Base-by-base conservation (phyloP, 192 early-diverging fungal species). In the Spinellus fusiger region DNA sequence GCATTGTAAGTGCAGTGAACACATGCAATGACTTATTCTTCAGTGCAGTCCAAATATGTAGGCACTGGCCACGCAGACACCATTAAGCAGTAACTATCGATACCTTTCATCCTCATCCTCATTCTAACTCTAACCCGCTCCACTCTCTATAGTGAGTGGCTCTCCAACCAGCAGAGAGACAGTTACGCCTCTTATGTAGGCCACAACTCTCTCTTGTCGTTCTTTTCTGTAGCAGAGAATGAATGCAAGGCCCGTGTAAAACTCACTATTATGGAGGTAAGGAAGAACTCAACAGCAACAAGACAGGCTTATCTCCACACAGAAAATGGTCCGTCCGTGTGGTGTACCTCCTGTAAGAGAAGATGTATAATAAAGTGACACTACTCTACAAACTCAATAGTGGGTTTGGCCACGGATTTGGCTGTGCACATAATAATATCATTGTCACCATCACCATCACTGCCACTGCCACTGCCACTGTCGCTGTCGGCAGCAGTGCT, bases 31-130 rank as follows among this genome's bases (percentile, higher is more conserved):
- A 12, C 31, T 12, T 26, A 16, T 44, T 46, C 10, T 53, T 49
- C 56, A 87, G 85, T 91, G 33, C 90, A 92, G 76, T 89, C 87
- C 25, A 91, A 90, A 74, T 87, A 91, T 60, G 86, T 91, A 22
- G 93, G 93, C 54, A 95, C 91, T 18, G 93, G 93, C 56, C 89
- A 95, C 63, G 90, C 93, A 20, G 93, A 95, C 59, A 95, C 93
- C 35, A 89, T 83, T 53, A 91, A 91, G 79, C 86, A 81, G 92
- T 92, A 85, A 80, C 75, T 64, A 13, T 2, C 23, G 35, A 27
- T 0, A 16, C 9, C 20, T 12, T 25, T 56, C 16, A 47, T 18
- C n/a, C 28, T 47, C 5, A 58, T 49, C 10, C 4, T 38, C n/a
- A 47, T 48, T 64, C 10, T 64, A n/a, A n/a, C n/a, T n/a, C n/a